Percentiles rank a stretch among this genome's conserved stretches.
These are phyloP conservation scores for Leccinum brunneo-olivaceum DNA, from an alignment of 1,284 basidiomycete genomes.

Conservation along the genomic window DNA sequence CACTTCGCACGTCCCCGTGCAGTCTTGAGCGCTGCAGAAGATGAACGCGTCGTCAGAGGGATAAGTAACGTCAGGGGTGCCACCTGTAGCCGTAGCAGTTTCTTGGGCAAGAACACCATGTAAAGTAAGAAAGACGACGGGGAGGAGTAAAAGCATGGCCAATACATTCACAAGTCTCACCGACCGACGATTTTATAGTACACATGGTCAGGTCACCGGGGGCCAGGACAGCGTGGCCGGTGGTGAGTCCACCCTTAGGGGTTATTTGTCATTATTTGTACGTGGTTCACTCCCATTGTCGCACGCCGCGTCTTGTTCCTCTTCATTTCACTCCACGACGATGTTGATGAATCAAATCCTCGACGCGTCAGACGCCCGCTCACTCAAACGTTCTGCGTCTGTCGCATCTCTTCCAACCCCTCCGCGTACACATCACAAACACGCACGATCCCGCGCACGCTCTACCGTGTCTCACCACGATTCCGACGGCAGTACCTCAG, in stretches of 20 bases:
- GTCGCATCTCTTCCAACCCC: conserved; percentile 34
- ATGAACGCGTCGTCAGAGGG: neutral
- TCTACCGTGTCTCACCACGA: conserved; percentile 20
- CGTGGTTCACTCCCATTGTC: conserved; percentile 6
- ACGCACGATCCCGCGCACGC: conserved; percentile 24
- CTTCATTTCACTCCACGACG: conserved; percentile 1
- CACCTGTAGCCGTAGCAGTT: neutral
- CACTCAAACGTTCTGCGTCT: conserved; percentile 33
- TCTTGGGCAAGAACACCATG: neutral
- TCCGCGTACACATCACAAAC: conserved; percentile 31
- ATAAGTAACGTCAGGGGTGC: neutral
- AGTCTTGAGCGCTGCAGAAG: conserved; percentile 5
- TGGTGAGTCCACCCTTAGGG: neutral
- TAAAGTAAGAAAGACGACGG: too few relatives aligned
- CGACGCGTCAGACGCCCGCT: conserved; percentile 22
- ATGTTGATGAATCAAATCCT: conserved; percentile 32
- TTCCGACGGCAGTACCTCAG: conserved; percentile 20
- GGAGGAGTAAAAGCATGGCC: too few relatives aligned
- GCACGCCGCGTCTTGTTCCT: conserved; percentile 6
- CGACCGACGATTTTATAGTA: too few relatives aligned
- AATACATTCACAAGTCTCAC: too few relatives aligned
- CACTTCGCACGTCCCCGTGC: conserved; percentile 1
- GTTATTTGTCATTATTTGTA: conserved; percentile 23
- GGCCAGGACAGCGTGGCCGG: too few relatives aligned
- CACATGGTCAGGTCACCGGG: too few relatives aligned